Evolutionary conservation across 257 asterid genomes (phyloP), one percentile per base, ranked within the genome.

Genomic region (Thymus quinquecostatus): DNA sequence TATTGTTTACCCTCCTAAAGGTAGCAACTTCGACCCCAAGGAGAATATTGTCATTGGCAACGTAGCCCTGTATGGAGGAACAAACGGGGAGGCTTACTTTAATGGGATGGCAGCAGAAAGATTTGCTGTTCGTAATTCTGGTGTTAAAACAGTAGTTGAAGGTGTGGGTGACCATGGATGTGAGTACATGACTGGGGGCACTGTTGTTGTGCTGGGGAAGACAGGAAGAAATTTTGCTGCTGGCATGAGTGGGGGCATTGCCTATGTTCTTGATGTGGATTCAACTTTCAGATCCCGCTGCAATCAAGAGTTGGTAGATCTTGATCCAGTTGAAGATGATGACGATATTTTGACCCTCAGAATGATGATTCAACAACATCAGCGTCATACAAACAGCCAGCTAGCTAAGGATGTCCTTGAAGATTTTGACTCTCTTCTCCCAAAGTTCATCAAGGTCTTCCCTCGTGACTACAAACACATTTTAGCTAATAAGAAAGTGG

Each of bases 91-190:
- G 87, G 99, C 98, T 32, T 95, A 95, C 78, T 95, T 95, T 79
- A 95, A 88, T 68, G 99, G 99, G 63, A 95, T 95, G 99, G 99
- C 99, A 0, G 99, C 98, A 32, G 99, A 95, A 75, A 82, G 99
- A 81, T 95, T 95, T 71, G 95, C 98, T 34, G 99, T 95, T 48
- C 96, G 99, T 29, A 95, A 95, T 71, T 95, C 99, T 2, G 99
- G 99, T 34, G 97, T 97, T 33, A 88, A 80, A 78, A 89, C 99
- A 34, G 99, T 95, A 50, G 99, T 95, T 68, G 99, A 95, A 88
- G 99, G 99, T 32, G 96, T 92, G 77, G 98, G 99, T 72, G 99
- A 95, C 85, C 98, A 95, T 60, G 99, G 99, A 47, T 95, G 99
- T 33, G 99, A 92, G 82, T 95, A 95, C 79, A 95, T 95, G 99